Percentiles rank a stretch among this genome's conserved stretches.
Evolutionary conservation across 495 filamentous ascomycete genomes (phyloP).

Genomic region (Aspergillus nanangensis): DNA sequence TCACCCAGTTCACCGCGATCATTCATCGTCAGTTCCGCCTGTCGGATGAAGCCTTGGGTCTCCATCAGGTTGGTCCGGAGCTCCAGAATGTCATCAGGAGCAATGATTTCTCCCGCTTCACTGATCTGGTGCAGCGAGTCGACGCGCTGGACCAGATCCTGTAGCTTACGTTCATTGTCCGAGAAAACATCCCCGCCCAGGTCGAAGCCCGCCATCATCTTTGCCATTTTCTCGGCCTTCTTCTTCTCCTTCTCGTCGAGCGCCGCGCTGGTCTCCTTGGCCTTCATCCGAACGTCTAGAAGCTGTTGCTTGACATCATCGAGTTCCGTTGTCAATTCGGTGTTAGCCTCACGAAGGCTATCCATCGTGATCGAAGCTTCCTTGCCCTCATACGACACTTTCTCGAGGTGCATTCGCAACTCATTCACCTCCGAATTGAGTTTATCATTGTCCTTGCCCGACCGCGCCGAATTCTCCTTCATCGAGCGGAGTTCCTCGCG

Average conservation of each 20-base stretch:
- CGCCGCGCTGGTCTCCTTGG: constrained; percentile 83
- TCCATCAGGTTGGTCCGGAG: constrained; percentile 76
- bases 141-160: constrained; percentile 73
- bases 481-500: constrained; percentile 77
- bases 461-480: constrained; percentile 76
- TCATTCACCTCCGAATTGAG: constrained; percentile 82
- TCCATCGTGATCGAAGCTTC: constrained; percentile 98
- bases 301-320: constrained; percentile 97
- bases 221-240: constrained; percentile 97
- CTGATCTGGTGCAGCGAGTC: constrained; percentile 74
- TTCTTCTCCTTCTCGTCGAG: constrained; percentile 96
- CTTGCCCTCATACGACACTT: constrained; percentile 91
- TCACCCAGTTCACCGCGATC: constrained; percentile 58
- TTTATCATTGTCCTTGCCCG: constrained; percentile 82
- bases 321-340: constrained; percentile 83
- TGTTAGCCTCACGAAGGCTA: constrained; percentile 89
- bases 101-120: constrained; percentile 69
- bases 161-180: constrained; percentile 80
- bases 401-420: constrained; percentile 91
- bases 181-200: constrained; percentile 86
- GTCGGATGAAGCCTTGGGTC: constrained; percentile 86
- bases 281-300: constrained; percentile 89
- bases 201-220: constrained; percentile 99
- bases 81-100: constrained; percentile 73
- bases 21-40: constrained; percentile 79